Percentiles rank a stretch among this genome's conserved stretches.
These are phyloP conservation scores for Nitzschia sp. DNA, from an alignment of 108 stramenopile species.

Conservation along the genomic window DNA sequence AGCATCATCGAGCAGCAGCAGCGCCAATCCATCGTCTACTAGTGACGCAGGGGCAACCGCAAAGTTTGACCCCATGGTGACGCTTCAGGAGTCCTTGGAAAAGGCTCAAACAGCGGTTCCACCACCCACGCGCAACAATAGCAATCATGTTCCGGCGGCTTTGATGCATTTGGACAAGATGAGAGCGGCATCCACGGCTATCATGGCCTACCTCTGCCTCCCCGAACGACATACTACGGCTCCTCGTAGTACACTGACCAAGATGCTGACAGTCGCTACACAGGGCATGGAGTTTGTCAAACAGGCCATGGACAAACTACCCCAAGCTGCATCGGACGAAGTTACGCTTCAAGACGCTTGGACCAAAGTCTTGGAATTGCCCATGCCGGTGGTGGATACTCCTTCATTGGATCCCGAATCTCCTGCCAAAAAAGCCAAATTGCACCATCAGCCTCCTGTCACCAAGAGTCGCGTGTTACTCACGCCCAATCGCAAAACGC, in stretches of 20 bases:
- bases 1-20: constrained; percentile 1
- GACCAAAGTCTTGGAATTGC: constrained; percentile 61
- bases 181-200: constrained; percentile 45
- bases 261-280: constrained; percentile 33
- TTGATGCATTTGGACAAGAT: constrained; percentile 56
- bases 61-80: constrained; percentile 11
- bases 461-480: constrained; percentile 59
- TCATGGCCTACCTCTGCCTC: constrained; percentile 38
- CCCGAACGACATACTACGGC: constrained; percentile 34
- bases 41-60: not conserved
- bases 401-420: not conserved
- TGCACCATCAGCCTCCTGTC: constrained; percentile 14
- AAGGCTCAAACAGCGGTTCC: constrained; percentile 47
- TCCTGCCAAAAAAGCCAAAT: constrained; percentile 20
- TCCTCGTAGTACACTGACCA: constrained; percentile 31
- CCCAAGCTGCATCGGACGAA: constrained; percentile 15
- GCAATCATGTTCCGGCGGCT: constrained; percentile 29
- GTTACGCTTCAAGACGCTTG: constrained; percentile 74
- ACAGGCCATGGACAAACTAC: constrained; percentile 31
- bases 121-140: constrained; percentile 44
- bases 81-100: constrained; percentile 38
- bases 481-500: constrained; percentile 50
- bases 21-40: not conserved
- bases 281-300: constrained; percentile 45
- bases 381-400: constrained; percentile 15